Evolutionary conservation across 257 asterid species (phyloP).

Genomic region (Solanum ahanhuiri): DNA sequence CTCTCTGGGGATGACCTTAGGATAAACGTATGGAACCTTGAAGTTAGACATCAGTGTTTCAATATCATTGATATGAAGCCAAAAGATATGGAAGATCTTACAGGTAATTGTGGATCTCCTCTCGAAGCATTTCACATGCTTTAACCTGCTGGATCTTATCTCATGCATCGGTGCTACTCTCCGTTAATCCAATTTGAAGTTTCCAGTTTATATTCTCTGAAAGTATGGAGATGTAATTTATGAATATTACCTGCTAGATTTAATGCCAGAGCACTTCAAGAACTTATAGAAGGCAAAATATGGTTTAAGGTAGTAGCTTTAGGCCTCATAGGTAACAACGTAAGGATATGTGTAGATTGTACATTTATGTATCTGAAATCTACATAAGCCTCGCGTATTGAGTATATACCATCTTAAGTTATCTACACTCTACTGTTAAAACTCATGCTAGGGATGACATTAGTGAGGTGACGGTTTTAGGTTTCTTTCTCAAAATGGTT

Average conservation of each 20-base stretch:
- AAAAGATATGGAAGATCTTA: slow-evolving; percentile 80
- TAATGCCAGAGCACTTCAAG: neutral
- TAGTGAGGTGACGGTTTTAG: no score
- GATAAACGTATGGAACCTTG: slow-evolving; percentile 80
- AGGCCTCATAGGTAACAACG: neutral
- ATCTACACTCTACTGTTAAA: neutral
- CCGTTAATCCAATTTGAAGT: neutral
- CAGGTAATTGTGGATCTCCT: slow-evolving; percentile 30
- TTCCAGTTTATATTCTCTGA: neutral
- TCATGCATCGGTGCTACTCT: neutral
- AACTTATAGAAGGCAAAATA: neutral
- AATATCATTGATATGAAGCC: slow-evolving; percentile 88
- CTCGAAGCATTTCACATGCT: neutral
- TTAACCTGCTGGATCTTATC: neutral
- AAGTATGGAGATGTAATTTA: neutral
- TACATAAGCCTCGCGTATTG: neutral
- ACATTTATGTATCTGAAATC: neutral
- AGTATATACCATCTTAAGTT: neutral
- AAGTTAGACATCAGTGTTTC: slow-evolving; percentile 76
- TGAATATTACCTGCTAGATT: neutral
- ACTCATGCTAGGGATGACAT: neutral
- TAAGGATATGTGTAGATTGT: neutral
- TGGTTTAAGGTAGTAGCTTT: neutral
- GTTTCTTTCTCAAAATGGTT: neutral
- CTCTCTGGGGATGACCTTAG: slow-evolving; percentile 86